Base-by-base conservation (phyloP, 2,329 filamentous ascomycete species). In the Westerdykella aurantiaca region DNA sequence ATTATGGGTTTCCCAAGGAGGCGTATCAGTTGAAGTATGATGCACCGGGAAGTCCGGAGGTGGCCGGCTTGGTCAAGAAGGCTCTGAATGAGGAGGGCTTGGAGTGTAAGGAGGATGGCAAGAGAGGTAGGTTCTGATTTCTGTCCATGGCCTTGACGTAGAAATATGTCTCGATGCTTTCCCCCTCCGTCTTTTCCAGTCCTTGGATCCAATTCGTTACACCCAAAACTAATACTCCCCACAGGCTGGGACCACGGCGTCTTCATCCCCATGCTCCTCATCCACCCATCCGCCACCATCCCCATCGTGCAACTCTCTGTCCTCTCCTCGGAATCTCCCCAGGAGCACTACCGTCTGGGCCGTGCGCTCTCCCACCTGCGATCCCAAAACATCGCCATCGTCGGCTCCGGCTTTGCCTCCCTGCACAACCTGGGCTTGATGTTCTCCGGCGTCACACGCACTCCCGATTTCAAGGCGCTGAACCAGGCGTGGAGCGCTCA, bases 241-340 rank as follows among this genome's bases (percentile, higher is more conserved):
- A 29, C 34, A 65, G 70, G 73, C 45, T 81, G 78, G 78, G 78
- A 81, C 56, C 79, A 81, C 56, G 79, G 78, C 64, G 77, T 81
- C 45, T 81, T 81, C 58, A 63, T 81, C 21, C 78, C 78, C 6
- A 68, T 81, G 63, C 68, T 73, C 37, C 74, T 81, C 35, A 72
- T 77, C 52, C 63, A 74, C 44, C 78, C 79, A 16, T 52, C 65
- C 34, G 78, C 77, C 50, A 63, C 71, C 44, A 57, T 78, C 2
- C 78, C 79, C 38, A 68, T 81, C 23, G 67, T 82, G n/a, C 78
- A 81, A 56, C 54, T 81, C 43, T 78, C 74, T 1, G 76, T 82
- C 10, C 71, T 81, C 3, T 50, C 54, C 22, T 75, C 70, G 14
- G 78, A 81, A 54, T 71, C 76, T 38, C 69, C 78, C 0, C 59